Base-by-base conservation (phyloP, 2,329 filamentous ascomycete genomes). In the Trichophyton mentagrophytes region DNA sequence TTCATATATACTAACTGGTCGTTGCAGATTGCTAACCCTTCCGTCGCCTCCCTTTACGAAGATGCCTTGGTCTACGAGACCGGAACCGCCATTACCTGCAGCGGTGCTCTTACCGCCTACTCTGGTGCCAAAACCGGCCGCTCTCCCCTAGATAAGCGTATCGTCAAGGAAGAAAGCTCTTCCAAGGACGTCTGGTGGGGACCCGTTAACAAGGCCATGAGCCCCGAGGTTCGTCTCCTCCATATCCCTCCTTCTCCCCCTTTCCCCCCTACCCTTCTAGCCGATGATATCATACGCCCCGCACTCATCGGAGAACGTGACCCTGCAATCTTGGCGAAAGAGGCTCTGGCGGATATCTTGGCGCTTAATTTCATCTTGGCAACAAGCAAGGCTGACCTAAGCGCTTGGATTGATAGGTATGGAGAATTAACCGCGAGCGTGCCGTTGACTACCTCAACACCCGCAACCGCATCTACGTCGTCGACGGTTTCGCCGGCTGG, bases 381-480 rank as follows among this genome's bases (percentile, higher is more conserved):
- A 17, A 56, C 30, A 9, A 9, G 25, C 67, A 70, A 38, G 38
- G 11, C 55, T 57, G 55, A 57, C 55, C 5, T 20, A 47, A 47
- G 17, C 17, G n/a, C 15, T 30, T 57, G 27, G 22, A 42, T 17
- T 99, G 25, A 42, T 17, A 99, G 93, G 92, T 97, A 76, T 99
- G 93, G 93, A 90, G 90, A 72, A 99, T 99, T 80, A 99, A 99
- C 85, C 87, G 93, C 70, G 93, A 99, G 78, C 91, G 93, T 80
- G 93, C 93, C 64, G 85, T 99, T 75, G 93, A 99, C 80, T 99
- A 99, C 80, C 86, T 99, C 70, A 99, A 99, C 85, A 99, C 93
- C 66, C 85, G 93, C 71, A 96, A 95, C 76, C 90, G 93, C 72
- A 97, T 99, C 80, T 99, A 99, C 77, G 93, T 99, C 67, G 83